Evolutionary conservation across 352 stramenopile species (phyloP).

Genomic region (Phytopythium vexans): DNA sequence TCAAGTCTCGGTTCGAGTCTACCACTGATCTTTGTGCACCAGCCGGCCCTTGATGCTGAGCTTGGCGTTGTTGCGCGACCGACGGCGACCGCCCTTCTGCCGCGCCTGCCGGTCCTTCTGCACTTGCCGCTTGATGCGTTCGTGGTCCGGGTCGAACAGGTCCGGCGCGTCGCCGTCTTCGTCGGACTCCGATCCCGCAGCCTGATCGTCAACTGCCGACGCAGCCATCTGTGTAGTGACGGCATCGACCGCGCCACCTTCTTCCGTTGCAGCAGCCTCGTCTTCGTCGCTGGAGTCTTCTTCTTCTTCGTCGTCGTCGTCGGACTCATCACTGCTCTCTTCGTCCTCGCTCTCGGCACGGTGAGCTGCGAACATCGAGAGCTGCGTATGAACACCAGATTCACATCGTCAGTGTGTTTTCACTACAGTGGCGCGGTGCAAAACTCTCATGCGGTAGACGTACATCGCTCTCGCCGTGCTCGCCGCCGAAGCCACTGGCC

Average conservation of each 20-base stretch:
- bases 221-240: too few species aligned
- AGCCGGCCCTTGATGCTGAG: constrained; percentile 85
- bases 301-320: constrained; percentile 44
- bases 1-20: too few species aligned
- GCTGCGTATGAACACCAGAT: constrained; percentile 26
- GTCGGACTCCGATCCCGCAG: constrained; percentile 17
- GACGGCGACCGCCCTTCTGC: constrained; percentile 58
- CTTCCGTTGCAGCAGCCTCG: too few species aligned
- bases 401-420: constrained; percentile 2
- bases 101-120: constrained; percentile 63
- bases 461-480: constrained; percentile 71
- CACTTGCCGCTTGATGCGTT: constrained; percentile 81
- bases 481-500: constrained; percentile 77
- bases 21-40: constrained; percentile 81
- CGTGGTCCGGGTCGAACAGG: constrained; percentile 47
- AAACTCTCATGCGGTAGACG: constrained; percentile 59
- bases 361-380: constrained; percentile 82
- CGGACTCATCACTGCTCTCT: constrained; percentile 31
- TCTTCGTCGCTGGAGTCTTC: constrained; percentile 27
- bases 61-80: constrained; percentile 78
- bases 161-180: constrained; percentile 34
- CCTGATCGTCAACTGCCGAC: too few species aligned
- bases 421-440: not conserved
- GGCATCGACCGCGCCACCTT: too few species aligned
- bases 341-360: constrained; percentile 35